These are phyloP conservation scores for Myxozyma mucilagina DNA, from an alignment of 805 yeast species.

Conservation along the genomic window DNA sequence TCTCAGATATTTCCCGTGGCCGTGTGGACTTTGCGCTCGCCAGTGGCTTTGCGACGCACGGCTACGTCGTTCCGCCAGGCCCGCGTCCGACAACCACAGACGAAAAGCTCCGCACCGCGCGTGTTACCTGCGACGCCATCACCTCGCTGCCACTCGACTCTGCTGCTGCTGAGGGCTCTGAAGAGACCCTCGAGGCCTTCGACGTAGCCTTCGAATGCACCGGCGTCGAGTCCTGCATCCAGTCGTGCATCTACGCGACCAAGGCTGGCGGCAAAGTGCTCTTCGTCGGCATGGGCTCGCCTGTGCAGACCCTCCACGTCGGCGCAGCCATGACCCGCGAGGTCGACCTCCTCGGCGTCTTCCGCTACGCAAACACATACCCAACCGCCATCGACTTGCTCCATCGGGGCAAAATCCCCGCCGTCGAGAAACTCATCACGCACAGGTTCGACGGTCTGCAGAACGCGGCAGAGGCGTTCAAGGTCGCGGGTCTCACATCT, in stretches of 20 bases:
- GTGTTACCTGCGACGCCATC: conserved; percentile 33
- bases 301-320: conserved; percentile 40
- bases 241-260: conserved; percentile 46
- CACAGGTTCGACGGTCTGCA: conserved; percentile 38
- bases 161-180: conserved; percentile 22
- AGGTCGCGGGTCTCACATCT: conserved; percentile 37
- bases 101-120: conserved; percentile 32
- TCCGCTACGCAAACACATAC: conserved; percentile 39
- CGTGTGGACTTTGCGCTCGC: conserved; percentile 40
- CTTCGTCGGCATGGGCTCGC: conserved; percentile 39
- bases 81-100: conserved; percentile 23
- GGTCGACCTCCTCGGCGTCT: conserved; percentile 40
- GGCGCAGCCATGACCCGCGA: conserved; percentile 39
- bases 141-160: conserved; percentile 13
- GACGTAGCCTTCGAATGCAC: conserved; percentile 51
- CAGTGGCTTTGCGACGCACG: conserved; percentile 38
- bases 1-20: conserved; percentile 58
- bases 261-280: conserved; percentile 35
- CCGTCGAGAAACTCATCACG: conserved; percentile 36
- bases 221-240: conserved; percentile 52
- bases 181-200: conserved; percentile 18
- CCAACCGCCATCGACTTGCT: conserved; percentile 37
- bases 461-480: conserved; percentile 36
- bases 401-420: conserved; percentile 32
- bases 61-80: conserved; percentile 34